Conservation (phyloP, 352 stramenopile genomes). For the Pseudoperonospora humuli region DNA sequence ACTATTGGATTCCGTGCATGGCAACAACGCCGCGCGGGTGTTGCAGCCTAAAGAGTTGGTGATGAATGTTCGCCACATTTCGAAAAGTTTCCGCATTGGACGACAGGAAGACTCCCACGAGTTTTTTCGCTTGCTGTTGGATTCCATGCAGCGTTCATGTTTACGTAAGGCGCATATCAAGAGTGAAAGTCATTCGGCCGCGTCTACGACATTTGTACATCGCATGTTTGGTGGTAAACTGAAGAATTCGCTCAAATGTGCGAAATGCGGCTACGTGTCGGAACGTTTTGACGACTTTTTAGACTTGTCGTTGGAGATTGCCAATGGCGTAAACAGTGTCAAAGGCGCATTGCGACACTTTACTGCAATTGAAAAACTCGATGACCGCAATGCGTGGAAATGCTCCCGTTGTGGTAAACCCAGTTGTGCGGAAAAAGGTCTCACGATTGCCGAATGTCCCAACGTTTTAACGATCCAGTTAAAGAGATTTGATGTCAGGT, state of each 20-base stretch:
- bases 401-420: slow-evolving; percentile 73
- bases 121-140: slow-evolving; percentile 85
- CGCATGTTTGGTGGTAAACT: slow-evolving; percentile 81
- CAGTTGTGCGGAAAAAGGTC: slow-evolving; percentile 71
- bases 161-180: slow-evolving; percentile 68
- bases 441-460: slow-evolving; percentile 72
- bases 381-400: slow-evolving; percentile 81
- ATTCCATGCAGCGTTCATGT: slow-evolving; percentile 78
- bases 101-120: slow-evolving; percentile 89
- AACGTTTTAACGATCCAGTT: slow-evolving; percentile 87
- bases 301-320: slow-evolving; percentile 86
- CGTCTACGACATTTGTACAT: slow-evolving; percentile 74
- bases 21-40: slow-evolving; percentile 30
- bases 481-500: slow-evolving; percentile 85
- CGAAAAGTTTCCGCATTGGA: slow-evolving; percentile 81
- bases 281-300: slow-evolving; percentile 82
- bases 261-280: slow-evolving; percentile 73
- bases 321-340: slow-evolving; percentile 63
- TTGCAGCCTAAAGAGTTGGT: slow-evolving; percentile 76
- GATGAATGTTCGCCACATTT: slow-evolving; percentile 80
- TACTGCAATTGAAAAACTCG: slow-evolving; percentile 73
- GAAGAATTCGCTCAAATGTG: slow-evolving; percentile 79
- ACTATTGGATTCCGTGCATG: slow-evolving; percentile 61
- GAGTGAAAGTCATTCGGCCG: slow-evolving; percentile 43
- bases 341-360: slow-evolving; percentile 75